These are phyloP conservation scores for Saccharomyces hybrid DNA, from an alignment of 1,139 yeast genomes.

Conservation along the genomic window DNA sequence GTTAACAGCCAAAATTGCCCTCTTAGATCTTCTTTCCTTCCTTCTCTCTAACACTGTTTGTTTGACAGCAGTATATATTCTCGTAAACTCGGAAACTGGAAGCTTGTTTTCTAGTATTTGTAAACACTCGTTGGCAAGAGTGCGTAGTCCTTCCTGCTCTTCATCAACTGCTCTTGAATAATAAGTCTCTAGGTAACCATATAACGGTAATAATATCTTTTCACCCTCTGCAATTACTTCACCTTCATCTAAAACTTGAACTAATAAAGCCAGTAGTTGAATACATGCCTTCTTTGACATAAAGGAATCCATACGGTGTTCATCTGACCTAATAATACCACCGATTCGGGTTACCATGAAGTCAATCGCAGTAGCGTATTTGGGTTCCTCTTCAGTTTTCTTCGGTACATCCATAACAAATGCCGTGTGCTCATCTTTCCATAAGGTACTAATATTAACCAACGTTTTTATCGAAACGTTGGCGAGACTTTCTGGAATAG, in stretches of 20 bases:
- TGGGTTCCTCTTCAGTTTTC: slow-evolving; percentile 18
- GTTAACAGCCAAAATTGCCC: slow-evolving; percentile 67
- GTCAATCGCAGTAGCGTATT: slow-evolving; percentile 42
- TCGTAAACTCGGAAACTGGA: slow-evolving; percentile 68
- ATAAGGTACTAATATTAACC: slow-evolving; percentile 50
- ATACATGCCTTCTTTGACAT: slow-evolving; percentile 61
- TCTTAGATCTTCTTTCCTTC: slow-evolving; percentile 64
- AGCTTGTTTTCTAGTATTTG: slow-evolving; percentile 59
- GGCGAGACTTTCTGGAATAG: slow-evolving; percentile 57
- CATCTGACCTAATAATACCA: slow-evolving; percentile 59
- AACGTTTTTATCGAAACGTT: slow-evolving; percentile 61
- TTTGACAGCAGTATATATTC: slow-evolving; percentile 55
- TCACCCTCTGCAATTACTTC: slow-evolving; percentile 39
- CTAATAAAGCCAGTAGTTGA: slow-evolving; percentile 50
- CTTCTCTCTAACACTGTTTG: slow-evolving; percentile 56
- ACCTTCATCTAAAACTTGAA: slow-evolving; percentile 42
- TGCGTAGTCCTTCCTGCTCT: slow-evolving; percentile 45
- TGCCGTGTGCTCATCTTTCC: slow-evolving; percentile 45
- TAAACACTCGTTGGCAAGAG: slow-evolving; percentile 60
- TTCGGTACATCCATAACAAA: slow-evolving; percentile 31
- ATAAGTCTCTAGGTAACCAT: slow-evolving; percentile 43
- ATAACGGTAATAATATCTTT: slow-evolving; percentile 53
- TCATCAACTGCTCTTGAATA: slow-evolving; percentile 33
- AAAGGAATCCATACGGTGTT: slow-evolving; percentile 42
- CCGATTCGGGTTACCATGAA: slow-evolving; percentile 59